phyloP scores from a whole-genome alignment of 1,284 basidiomycete genomes.

The Malassezia slooffiae region DNA sequence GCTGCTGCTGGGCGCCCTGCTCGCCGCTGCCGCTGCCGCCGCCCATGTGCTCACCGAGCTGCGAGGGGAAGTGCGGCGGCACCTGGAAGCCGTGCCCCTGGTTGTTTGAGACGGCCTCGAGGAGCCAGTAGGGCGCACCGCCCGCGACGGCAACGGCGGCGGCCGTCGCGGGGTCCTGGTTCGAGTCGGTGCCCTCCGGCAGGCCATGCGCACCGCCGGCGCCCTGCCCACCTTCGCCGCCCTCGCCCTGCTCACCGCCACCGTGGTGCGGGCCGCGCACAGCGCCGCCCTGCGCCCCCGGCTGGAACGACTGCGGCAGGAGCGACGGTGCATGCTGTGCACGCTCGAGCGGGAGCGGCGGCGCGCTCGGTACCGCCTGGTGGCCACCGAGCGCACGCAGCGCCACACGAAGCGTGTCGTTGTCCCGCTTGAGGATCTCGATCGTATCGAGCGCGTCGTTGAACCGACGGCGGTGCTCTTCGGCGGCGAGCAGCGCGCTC shows the following conservation, averaged over 20 bases:
- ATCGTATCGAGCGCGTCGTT: constrained; percentile 29
- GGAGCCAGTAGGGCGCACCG: constrained; percentile 15
- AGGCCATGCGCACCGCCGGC: background rate
- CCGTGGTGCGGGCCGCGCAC: background rate
- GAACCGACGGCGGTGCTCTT: constrained; percentile 25
- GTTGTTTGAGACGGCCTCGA: constrained; percentile 15
- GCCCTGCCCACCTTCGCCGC: constrained; percentile 5
- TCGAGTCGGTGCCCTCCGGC: constrained; percentile 7
- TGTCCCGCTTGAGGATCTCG: constrained; percentile 31
- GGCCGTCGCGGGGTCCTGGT: constrained; percentile 14
- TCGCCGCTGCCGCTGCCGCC: background rate
- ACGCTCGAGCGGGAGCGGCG: constrained; percentile 14
- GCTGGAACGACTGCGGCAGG: constrained; percentile 3
- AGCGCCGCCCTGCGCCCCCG: background rate
- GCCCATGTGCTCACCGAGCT: constrained; percentile 12
- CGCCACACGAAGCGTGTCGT: constrained; percentile 31
- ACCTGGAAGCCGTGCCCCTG: constrained; percentile 14
- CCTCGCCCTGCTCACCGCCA: constrained; percentile 3
- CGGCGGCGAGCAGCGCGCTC: constrained; percentile 23
- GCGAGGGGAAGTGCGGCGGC: constrained; percentile 10
- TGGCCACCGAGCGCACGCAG: constrained; percentile 29
- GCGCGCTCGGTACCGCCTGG: constrained; percentile 14
- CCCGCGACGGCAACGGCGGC: constrained; percentile 14
- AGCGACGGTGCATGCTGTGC: constrained; percentile 5
- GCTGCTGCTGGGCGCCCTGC: background rate